phyloP scores from a whole-genome alignment of 164 flowering plant species.

The Dillenia suffruticosa region DNA sequence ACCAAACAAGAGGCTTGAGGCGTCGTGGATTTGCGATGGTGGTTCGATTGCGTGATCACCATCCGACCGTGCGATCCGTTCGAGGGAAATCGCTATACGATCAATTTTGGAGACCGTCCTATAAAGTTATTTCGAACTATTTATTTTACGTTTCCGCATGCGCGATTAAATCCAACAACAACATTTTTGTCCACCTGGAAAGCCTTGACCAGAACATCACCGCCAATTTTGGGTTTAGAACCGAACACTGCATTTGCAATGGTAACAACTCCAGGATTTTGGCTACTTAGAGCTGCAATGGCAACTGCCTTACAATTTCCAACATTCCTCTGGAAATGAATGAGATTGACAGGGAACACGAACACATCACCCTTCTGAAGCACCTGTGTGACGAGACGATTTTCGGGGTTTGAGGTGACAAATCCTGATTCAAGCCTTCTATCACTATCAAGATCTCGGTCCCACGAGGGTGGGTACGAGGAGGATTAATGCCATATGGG shows the following conservation, averaged over 20 bases:
- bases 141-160: too few species aligned
- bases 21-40: too few species aligned
- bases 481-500: conserved; percentile 23
- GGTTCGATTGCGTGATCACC: too few species aligned
- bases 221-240: conserved; percentile 12
- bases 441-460: conserved; percentile 14
- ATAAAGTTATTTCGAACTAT: too few species aligned
- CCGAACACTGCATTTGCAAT: conserved; percentile 15
- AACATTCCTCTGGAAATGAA: conserved; percentile 20
- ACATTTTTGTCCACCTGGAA: conserved; percentile 11
- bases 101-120: too few species aligned
- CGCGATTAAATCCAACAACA: too few species aligned
- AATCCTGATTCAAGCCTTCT: conserved; percentile 14
- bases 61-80: too few species aligned
- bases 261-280: conserved; percentile 16
- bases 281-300: conserved; percentile 14
- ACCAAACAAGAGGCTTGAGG: too few species aligned
- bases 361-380: conserved; percentile 24
- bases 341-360: conserved; percentile 18
- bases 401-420: conserved; percentile 13
- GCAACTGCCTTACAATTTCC: conserved; percentile 13
- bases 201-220: conserved; percentile 13
- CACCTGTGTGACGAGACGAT: conserved; percentile 13
- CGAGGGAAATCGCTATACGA: too few species aligned
- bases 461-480: conserved; percentile 22